Percentiles rank a stretch among this genome's conserved stretches.
These are phyloP conservation scores for Fusarium sororula DNA, from an alignment of 2,329 filamentous ascomycete species.

Conservation along the genomic window DNA sequence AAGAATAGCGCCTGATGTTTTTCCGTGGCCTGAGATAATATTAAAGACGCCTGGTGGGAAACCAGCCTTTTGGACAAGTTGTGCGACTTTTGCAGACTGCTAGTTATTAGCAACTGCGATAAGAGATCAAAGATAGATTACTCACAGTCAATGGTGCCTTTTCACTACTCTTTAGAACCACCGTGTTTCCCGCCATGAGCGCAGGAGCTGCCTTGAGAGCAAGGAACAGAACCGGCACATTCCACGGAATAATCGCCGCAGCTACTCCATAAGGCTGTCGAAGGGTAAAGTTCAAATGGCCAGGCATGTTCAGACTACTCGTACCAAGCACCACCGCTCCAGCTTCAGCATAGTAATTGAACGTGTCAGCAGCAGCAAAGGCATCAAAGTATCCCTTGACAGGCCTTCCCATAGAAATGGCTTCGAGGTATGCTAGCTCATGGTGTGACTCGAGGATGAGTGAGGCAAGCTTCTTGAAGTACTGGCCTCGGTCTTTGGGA, in stretches of 20 bases:
- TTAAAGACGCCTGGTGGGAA: constrained; percentile 81
- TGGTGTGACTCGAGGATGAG: constrained; percentile 51
- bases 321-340: constrained; percentile 51
- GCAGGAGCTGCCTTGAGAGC: constrained; percentile 49
- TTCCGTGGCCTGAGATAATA: constrained; percentile 74
- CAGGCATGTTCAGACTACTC: constrained; percentile 57
- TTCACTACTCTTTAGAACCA: constrained; percentile 21
- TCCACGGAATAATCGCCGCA: constrained; percentile 67
- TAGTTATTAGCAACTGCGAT: too few relatives aligned
- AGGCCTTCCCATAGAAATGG: constrained; percentile 17
- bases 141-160: constrained; percentile 16
- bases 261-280: constrained; percentile 61
- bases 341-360: constrained; percentile 54
- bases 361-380: constrained; percentile 53
- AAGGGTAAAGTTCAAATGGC: constrained; percentile 54
- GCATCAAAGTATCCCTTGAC: constrained; percentile 19
- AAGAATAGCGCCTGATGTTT: constrained; percentile 71
- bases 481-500: constrained; percentile 50
- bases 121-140: too few relatives aligned
- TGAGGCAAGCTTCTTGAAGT: constrained; percentile 56
- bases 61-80: constrained; percentile 74
- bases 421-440: constrained; percentile 50
- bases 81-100: constrained; percentile 43
- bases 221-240: constrained; percentile 58
- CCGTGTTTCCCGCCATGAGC: constrained; percentile 8